Evolutionary conservation across 768 basidiomycete species (phyloP).

Genomic region (Russula foetens): DNA sequence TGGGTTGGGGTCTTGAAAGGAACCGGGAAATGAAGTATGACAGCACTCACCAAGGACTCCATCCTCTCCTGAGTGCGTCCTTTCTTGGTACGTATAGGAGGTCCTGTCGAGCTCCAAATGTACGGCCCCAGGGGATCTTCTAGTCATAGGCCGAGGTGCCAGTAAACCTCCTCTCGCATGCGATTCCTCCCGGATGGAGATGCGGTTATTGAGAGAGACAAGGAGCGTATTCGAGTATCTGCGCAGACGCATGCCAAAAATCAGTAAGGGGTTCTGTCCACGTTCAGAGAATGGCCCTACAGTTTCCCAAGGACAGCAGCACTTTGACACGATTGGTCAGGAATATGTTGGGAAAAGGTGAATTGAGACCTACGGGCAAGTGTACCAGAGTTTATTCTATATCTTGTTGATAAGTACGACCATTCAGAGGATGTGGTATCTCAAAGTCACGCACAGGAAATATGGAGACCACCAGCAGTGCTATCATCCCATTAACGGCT

Average conservation of each 20-base stretch:
- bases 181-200: neutral
- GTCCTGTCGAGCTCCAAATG: neutral
- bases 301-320: conserved; percentile 4
- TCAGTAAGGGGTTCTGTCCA: neutral
- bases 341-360: neutral
- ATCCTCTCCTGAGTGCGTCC: neutral
- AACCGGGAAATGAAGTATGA: neutral
- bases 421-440: neutral
- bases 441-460: neutral
- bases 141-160: neutral
- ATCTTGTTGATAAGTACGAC: neutral
- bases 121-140: too few relatives aligned
- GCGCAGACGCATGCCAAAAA: neutral
- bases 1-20: neutral
- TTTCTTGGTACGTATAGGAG: neutral
- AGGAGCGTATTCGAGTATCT: conserved; percentile 11
- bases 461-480: neutral
- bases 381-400: conserved; percentile 1
- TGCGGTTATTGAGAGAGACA: conserved; percentile 7
- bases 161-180: neutral
- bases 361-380: conserved; percentile 1
- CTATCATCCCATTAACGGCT: neutral
- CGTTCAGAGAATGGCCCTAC: neutral
- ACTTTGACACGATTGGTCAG: neutral
- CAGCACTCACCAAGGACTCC: neutral